These are phyloP conservation scores for Heliamphora pulchella DNA, from an alignment of 179 eudicot genomes.

Conservation along the genomic window DNA sequence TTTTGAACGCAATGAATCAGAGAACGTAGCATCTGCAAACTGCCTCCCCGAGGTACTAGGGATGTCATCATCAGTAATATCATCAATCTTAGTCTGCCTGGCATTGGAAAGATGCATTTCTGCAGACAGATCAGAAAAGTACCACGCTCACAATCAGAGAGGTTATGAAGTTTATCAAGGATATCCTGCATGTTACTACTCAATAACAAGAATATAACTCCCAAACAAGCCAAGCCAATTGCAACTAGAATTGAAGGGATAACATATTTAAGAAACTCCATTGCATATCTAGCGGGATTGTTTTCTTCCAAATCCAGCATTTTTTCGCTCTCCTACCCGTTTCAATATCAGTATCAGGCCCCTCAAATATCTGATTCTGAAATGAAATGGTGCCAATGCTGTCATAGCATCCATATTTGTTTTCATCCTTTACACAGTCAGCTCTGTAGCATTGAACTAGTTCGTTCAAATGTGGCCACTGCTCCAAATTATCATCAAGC, in stretches of 20 bases:
- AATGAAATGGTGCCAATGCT: slow-evolving; percentile 58
- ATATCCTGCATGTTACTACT: not conserved
- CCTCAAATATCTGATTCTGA: slow-evolving; percentile 87
- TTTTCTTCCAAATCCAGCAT: not conserved
- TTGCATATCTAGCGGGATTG: not conserved
- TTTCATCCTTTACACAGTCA: slow-evolving; percentile 94
- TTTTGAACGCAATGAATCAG: slow-evolving; percentile 31
- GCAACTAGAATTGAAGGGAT: not conserved
- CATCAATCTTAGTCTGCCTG: slow-evolving; percentile 60
- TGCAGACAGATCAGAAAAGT: slow-evolving; percentile 24
- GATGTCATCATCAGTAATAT: slow-evolving; percentile 61
- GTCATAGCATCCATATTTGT: slow-evolving; percentile 90
- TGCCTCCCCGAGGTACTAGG: slow-evolving; percentile 91
- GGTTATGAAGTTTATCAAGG: slow-evolving; percentile 1
- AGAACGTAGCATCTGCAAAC: slow-evolving; percentile 38
- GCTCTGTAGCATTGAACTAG: slow-evolving; percentile 87
- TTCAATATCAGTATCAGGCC: slow-evolving; percentile 97
- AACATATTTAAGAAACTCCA: not conserved
- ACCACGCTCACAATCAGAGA: not conserved
- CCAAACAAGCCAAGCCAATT: not conserved
- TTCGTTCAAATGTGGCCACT: slow-evolving; percentile 97
- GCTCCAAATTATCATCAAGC: slow-evolving; percentile 95
- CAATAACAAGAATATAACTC: not conserved
- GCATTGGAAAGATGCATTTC: slow-evolving; percentile 90
- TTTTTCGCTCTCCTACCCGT: slow-evolving; percentile 48